A percentile compares a stretch with the other conserved stretches of the same genome.
These are phyloP conservation scores for Hypoxylon intermedium DNA, from an alignment of 495 filamentous ascomycete genomes.

Conservation along the genomic window DNA sequence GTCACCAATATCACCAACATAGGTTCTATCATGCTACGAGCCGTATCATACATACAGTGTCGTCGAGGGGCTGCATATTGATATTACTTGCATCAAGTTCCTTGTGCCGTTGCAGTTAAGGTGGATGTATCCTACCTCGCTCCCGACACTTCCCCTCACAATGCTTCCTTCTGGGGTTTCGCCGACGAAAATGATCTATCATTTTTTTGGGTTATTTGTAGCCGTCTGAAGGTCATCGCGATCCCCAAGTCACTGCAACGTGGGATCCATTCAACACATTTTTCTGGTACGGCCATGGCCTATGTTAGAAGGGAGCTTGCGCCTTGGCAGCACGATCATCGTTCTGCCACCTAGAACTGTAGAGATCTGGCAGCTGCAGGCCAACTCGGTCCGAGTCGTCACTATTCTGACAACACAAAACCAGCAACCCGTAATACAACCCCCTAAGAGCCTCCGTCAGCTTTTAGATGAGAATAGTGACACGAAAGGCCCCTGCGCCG, in stretches of 20 bases:
- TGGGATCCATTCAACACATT: constrained; percentile 4
- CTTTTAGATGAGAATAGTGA: constrained; percentile 4
- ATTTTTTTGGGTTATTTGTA: constrained; percentile 25
- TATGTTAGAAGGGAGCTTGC: constrained; percentile 1
- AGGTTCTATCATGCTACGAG: not conserved
- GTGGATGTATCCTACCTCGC: constrained; percentile 23
- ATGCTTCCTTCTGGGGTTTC: constrained; percentile 11
- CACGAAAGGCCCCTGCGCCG: constrained; percentile 8
- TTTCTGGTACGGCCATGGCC: constrained; percentile 9
- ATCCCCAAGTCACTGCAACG: not conserved
- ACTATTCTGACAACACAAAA: constrained; percentile 3
- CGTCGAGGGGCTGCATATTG: constrained; percentile 18
- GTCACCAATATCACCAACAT: too few relatives aligned
- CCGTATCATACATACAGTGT: constrained; percentile 12
- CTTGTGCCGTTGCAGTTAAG: constrained; percentile 17
- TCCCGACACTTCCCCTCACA: constrained; percentile 22
- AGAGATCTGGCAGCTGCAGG: constrained; percentile 9
- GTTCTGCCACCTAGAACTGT: constrained; percentile 6
- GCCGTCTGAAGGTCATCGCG: constrained; percentile 13
- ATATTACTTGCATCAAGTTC: constrained; percentile 36
- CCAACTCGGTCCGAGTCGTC: constrained; percentile 22
- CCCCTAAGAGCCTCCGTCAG: not conserved
- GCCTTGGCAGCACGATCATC: constrained; percentile 13
- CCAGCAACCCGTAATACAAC: constrained; percentile 1
- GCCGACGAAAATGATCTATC: constrained; percentile 31